Percentiles rank a stretch among this genome's conserved stretches.
These are phyloP conservation scores for Stramenopiles sp. DNA, from an alignment of 352 stramenopile species.

Conservation along the genomic window DNA sequence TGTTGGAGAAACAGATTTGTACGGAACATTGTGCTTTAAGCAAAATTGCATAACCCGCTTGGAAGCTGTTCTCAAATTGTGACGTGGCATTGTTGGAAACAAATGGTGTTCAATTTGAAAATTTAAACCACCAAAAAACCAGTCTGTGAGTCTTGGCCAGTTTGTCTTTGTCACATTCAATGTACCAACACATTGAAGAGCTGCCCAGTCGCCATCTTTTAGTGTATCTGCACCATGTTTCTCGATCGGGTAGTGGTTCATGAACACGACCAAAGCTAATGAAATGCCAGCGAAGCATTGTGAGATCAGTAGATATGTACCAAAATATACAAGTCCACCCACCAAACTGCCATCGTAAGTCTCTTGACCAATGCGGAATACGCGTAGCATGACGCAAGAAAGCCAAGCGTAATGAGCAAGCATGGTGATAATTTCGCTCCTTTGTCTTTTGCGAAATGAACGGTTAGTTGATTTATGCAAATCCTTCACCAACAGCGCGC, in stretches of 20 bases:
- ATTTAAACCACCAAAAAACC: slow-evolving; percentile 92
- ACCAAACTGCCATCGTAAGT: too few relatives aligned
- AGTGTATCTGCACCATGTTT: background rate
- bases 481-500: too few relatives aligned
- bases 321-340: background rate
- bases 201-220: slow-evolving; percentile 66
- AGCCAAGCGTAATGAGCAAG: too few relatives aligned
- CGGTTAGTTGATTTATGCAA: too few relatives aligned
- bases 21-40: background rate
- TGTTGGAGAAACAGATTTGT: background rate
- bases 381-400: too few relatives aligned
- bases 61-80: background rate
- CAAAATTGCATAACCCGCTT: background rate
- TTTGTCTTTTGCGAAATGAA: too few relatives aligned
- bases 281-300: background rate
- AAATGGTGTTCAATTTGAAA: slow-evolving; percentile 98
- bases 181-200: slow-evolving; percentile 93
- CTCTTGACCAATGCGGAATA: too few relatives aligned
- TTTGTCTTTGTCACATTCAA: slow-evolving; percentile 82
- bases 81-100: slow-evolving; percentile 44
- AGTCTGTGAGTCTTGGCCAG: slow-evolving; percentile 72
- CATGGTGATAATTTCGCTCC: too few relatives aligned
- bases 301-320: background rate
- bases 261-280: background rate
- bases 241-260: background rate